Base-by-base conservation (phyloP, 352 stramenopile genomes). In the Paralagenidium karlingii region DNA sequence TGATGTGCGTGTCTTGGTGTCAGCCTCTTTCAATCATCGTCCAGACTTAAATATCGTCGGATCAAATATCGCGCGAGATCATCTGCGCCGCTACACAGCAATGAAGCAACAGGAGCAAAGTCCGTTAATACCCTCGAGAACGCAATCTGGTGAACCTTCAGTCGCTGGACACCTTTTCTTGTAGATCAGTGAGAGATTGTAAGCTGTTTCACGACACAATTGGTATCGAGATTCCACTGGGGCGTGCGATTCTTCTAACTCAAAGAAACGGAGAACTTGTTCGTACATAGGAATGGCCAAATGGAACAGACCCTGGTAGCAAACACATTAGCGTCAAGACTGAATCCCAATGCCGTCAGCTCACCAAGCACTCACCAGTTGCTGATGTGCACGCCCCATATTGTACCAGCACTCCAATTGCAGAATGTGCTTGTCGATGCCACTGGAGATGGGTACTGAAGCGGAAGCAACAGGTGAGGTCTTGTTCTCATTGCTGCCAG, bases 171-270 rank as follows among this genome's bases (percentile, higher is more conserved):
- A 90, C 77, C 77, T 90, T 47, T 92, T 68, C 34, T 82, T 80
- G 55, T 92, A 92, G 24, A 92, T 89, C 21, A 92, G 60, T 12
- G 75, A 86, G 26, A 92, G 54, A 30, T 92, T 92, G 56, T 89
- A 89, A n/a, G 78, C 78, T 7, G 78, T 85, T 51, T 92, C 78
- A 16, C 70, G 63, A 40, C 68, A 88, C 11, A 92, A 58, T 33
- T 71, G 55, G 36, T 86, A 89, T n/a, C n/a, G n/a, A n/a, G n/a
- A n/a, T 51, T 87, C 68, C 2, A 47, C 42, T 1, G 70, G 68
- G 15, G 85, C 54, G 8, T 81, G 51, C 2, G 47, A 55, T 7
- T 62, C 36, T 15, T 75, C 53, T 16, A 67, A 44, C 46, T 87
- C 75, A 40, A 81, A 86, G 34, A 80, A 85, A 11, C 75, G 70